These are phyloP conservation scores for Penstemon newberryi DNA, from an alignment of 257 asterid genomes.

Conservation along the genomic window DNA sequence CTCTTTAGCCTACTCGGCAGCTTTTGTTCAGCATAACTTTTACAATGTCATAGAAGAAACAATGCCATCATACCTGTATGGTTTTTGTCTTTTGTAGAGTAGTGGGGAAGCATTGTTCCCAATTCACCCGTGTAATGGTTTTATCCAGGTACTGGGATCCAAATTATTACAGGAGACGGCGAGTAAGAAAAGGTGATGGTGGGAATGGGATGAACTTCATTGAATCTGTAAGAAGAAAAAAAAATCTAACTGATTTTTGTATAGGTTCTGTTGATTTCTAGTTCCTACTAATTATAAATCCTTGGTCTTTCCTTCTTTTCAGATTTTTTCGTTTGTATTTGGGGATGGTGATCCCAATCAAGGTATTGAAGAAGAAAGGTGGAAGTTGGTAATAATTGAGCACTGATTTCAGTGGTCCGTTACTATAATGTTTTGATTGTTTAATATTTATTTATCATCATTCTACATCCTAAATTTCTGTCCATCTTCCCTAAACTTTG, in stretches of 20 bases:
- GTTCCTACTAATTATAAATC: background rate
- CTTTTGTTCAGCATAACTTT: constrained; percentile 14
- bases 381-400: constrained; percentile 99
- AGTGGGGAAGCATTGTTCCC: constrained; percentile 6
- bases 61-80: constrained; percentile 21
- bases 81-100: constrained; percentile 21
- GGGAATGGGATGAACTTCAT: constrained; percentile 88
- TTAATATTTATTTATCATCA: constrained; percentile 22
- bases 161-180: constrained; percentile 75
- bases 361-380: constrained; percentile 99
- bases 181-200: constrained; percentile 50
- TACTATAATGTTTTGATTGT: constrained; percentile 43
- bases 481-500: constrained; percentile 20
- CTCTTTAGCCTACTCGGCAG: background rate
- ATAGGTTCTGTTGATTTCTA: constrained; percentile 25
- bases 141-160: constrained; percentile 96
- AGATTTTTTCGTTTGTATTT: constrained; percentile 95
- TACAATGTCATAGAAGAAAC: constrained; percentile 28
- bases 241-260: constrained; percentile 11
- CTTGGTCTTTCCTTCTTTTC: constrained; percentile 34
- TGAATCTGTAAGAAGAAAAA: constrained; percentile 69
- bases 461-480: constrained; percentile 21
- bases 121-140: constrained; percentile 20
- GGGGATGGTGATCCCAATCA: constrained; percentile 99
- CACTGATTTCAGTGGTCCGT: constrained; percentile 89